Conservation (phyloP, 306 rosid genomes). For the Alnus glutinosa region DNA sequence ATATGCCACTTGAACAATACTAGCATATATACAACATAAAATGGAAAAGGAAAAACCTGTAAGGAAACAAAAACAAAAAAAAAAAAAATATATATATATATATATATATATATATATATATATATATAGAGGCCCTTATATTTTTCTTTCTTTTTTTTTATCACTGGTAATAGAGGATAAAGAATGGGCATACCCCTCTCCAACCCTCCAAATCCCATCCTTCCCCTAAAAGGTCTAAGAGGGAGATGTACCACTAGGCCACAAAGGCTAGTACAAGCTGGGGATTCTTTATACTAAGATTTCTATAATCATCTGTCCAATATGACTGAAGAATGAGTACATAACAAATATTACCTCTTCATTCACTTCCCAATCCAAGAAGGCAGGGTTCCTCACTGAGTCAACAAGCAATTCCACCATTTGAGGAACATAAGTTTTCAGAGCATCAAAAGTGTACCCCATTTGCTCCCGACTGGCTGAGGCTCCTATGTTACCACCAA, state of each 20-base stretch:
- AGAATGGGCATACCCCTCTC: slow-evolving; percentile 6
- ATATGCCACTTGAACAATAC: slow-evolving; percentile 1
- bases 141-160: not conserved
- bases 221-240: not conserved
- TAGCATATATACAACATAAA: not conserved
- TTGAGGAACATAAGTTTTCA: slow-evolving; percentile 84
- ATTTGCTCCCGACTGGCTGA: slow-evolving; percentile 94
- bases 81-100: too few species aligned
- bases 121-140: too few species aligned
- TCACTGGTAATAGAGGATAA: not conserved
- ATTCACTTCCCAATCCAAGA: slow-evolving; percentile 93
- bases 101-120: too few species aligned
- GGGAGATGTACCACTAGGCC: not conserved
- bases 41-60: not conserved
- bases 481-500: slow-evolving; percentile 87
- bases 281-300: not conserved
- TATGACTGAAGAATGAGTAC: slow-evolving; percentile 4
- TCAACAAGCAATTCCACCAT: slow-evolving; percentile 95
- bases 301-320: slow-evolving; percentile 9
- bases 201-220: not conserved
- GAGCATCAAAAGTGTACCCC: slow-evolving; percentile 95
- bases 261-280: not conserved
- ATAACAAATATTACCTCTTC: slow-evolving; percentile 72
- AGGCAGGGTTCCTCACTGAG: slow-evolving; percentile 82
- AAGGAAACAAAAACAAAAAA: not conserved